These are phyloP conservation scores for Porphyra umbilicalis DNA, from an alignment of 31 red algal species.

Conservation along the genomic window DNA sequence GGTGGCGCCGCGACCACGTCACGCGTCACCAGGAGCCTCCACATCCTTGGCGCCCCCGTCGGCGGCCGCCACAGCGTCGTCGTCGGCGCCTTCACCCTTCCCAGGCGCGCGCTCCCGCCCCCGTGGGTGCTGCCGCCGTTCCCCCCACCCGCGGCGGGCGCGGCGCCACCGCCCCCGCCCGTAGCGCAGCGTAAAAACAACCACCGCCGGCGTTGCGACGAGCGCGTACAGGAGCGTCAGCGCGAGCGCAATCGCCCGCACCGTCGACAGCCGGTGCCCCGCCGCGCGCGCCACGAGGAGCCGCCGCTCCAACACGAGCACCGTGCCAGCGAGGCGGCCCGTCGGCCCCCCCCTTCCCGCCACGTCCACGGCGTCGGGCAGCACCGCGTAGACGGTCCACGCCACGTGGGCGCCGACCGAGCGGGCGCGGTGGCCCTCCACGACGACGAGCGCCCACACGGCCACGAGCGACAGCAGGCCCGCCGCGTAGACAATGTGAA, in stretches of 20 bases:
- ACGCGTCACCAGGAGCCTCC: too few relatives aligned
- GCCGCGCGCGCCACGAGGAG: neutral
- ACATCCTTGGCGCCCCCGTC: too few relatives aligned
- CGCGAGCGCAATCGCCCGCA: neutral
- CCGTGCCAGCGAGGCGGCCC: neutral
- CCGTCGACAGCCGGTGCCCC: neutral
- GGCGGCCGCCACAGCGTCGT: too few relatives aligned
- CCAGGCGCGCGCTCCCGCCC: too few relatives aligned
- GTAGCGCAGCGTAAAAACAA: neutral
- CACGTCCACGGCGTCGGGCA: neutral
- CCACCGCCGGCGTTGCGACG: neutral
- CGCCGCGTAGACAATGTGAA: neutral
- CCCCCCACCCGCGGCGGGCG: too few relatives aligned
- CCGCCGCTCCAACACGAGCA: neutral
- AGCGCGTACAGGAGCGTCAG: neutral
- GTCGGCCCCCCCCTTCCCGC: too few relatives aligned
- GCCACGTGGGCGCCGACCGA: neutral
- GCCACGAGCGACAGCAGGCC: neutral
- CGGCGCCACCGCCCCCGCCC: neutral
- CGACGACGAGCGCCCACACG: neutral
- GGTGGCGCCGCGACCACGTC: too few relatives aligned
- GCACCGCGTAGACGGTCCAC: neutral
- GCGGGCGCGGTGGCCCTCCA: neutral
- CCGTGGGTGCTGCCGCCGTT: too few relatives aligned
- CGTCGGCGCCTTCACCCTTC: too few relatives aligned